Conservation (phyloP, 2,329 filamentous ascomycete genomes). For the Fusarium humuli region DNA sequence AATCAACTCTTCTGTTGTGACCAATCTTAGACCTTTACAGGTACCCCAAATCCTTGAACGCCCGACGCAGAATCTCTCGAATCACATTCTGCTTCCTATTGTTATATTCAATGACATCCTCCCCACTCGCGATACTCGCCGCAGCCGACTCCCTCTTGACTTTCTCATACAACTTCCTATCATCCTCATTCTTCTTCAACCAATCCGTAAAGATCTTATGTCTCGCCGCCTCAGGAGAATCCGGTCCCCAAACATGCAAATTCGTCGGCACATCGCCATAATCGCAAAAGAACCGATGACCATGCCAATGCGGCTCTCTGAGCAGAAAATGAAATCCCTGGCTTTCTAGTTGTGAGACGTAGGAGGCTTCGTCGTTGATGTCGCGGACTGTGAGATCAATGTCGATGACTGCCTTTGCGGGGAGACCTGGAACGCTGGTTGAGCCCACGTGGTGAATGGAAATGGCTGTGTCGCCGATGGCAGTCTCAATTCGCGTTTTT, state of each 20-base stretch:
- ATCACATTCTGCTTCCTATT: conserved; percentile 56
- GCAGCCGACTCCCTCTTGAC: conserved; percentile 2
- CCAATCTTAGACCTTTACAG: background rate
- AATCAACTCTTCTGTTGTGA: too few species aligned
- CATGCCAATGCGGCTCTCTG: conserved; percentile 60
- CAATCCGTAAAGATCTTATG: conserved; percentile 61
- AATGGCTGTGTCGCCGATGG: conserved; percentile 52
- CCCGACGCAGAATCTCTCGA: conserved; percentile 52
- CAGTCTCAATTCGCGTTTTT: conserved; percentile 51
- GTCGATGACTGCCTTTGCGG: conserved; percentile 65
- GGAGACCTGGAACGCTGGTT: conserved; percentile 61
- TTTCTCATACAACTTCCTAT: conserved; percentile 53
- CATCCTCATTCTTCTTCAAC: conserved; percentile 53
- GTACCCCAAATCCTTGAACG: conserved; percentile 44
- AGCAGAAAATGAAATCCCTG: conserved; percentile 59
- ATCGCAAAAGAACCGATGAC: conserved; percentile 59
- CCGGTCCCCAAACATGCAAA: conserved; percentile 61
- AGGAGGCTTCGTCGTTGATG: conserved; percentile 54
- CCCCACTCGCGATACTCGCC: conserved; percentile 37
- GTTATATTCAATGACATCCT: conserved; percentile 55
- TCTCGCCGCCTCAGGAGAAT: conserved; percentile 55
- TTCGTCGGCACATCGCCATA: conserved; percentile 55
- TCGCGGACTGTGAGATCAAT: conserved; percentile 61
- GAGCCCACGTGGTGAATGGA: conserved; percentile 61
- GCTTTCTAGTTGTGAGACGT: conserved; percentile 57